Conservation (phyloP, 2,329 filamentous ascomycete species). For the Didymella lethalis region DNA sequence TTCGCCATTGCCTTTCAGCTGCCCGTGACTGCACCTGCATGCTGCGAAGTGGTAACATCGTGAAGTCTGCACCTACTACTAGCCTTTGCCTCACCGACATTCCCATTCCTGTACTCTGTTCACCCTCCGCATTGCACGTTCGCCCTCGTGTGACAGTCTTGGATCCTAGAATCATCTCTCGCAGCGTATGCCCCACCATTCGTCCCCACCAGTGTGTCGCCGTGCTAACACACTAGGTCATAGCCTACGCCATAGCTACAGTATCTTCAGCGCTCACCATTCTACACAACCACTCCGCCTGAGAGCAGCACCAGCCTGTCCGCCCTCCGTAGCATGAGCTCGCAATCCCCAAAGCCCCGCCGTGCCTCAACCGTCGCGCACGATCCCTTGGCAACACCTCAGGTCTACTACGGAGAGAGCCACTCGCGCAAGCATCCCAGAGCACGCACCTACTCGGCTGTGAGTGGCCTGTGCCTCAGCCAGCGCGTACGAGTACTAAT, state of each 20-base stretch:
- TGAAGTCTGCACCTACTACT: constrained; percentile 2
- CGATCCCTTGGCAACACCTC: constrained; percentile 66
- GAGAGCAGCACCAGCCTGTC: constrained; percentile 26
- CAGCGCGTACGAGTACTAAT: constrained; percentile 22
- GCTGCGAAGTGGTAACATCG: neutral
- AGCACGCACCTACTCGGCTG: constrained; percentile 63
- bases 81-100: constrained; percentile 17
- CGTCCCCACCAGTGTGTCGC: constrained; percentile 18
- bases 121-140: constrained; percentile 13
- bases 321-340: constrained; percentile 51
- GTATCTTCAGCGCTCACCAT: constrained; percentile 29
- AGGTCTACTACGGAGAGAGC: constrained; percentile 67
- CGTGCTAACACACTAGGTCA: constrained; percentile 21
- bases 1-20: constrained; percentile 8
- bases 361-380: constrained; percentile 52
- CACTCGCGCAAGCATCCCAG: constrained; percentile 57
- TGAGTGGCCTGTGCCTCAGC: constrained; percentile 46
- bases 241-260: constrained; percentile 30
- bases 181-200: constrained; percentile 28
- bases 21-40: constrained; percentile 13
- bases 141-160: constrained; percentile 26
- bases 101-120: constrained; percentile 7
- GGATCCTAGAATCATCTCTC: constrained; percentile 26
- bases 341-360: constrained; percentile 49
- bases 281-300: constrained; percentile 17